Percentiles rank a stretch among this genome's conserved stretches.
Evolutionary conservation across 768 basidiomycete species (phyloP).

Genomic region (Suillus bovinus): DNA sequence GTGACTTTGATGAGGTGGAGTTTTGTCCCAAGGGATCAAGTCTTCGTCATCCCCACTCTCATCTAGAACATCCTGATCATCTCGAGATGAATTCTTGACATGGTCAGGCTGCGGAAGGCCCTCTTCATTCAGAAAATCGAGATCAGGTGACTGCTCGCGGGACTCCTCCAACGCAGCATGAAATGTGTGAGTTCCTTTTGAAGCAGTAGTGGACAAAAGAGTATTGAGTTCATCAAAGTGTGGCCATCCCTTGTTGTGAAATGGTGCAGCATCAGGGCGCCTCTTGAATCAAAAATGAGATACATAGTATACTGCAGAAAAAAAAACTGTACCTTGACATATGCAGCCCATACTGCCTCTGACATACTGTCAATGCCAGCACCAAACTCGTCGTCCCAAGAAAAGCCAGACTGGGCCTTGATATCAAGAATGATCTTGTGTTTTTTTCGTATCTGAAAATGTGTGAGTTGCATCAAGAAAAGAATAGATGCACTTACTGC

Average conservation of each 20-base stretch:
- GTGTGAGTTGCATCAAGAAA: background rate
- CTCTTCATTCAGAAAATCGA: background rate
- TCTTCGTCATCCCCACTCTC: background rate
- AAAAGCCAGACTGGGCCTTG: background rate
- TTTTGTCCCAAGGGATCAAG: background rate
- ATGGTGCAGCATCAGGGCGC: background rate
- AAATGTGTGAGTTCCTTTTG: background rate
- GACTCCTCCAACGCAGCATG: background rate
- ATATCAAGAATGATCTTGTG: background rate
- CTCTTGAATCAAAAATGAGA: background rate
- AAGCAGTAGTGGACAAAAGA: background rate
- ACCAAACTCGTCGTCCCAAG: background rate
- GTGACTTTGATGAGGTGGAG: background rate
- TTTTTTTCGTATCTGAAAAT: background rate
- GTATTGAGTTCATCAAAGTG: background rate
- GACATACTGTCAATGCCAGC: conserved; percentile 4
- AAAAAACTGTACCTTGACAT: background rate
- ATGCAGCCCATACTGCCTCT: background rate
- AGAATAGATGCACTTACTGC: background rate
- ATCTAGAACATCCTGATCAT: background rate
- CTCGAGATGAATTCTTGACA: background rate
- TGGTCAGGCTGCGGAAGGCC: background rate
- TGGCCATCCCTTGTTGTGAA: background rate
- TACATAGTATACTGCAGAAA: background rate
- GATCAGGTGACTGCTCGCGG: background rate